Base-by-base conservation (phyloP, 108 stramenopile species). In the Stephanodiscus minutulus region DNA sequence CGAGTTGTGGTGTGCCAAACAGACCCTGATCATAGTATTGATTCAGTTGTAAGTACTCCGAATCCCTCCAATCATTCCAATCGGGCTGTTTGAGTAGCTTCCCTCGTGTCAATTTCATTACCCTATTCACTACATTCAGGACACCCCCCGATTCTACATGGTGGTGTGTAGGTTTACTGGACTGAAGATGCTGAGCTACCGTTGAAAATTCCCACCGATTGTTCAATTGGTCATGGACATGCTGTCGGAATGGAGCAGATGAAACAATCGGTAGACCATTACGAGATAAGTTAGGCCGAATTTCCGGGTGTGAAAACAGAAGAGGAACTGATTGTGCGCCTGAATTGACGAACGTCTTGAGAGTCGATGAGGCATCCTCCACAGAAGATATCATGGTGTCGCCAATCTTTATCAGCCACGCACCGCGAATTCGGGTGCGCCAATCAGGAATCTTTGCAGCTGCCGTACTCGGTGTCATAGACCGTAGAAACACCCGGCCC, bases 41-140 rank as follows among this genome's bases (percentile, higher is more conserved):
- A 7, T 64, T 33, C 18, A 61, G 31, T 36, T 61, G 61, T 4
- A 61, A 21, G 8, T 61, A 28, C 21, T 61, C 61, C 2, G 61
- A 61, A 17, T 31, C 61, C 61, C 39, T 17, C 61, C 61, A 61
- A 15, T 64, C 63, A 9, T 64, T 20, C 63, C 63, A 64, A 46
- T 44, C 63, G 10, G 33, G n/a, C 21, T 43, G 39, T 3, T 46
- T 46, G 3, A 46, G 17, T n/a, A 64, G 12, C 7, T 44, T 66
- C 28, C 65, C 27, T 22, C 43, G 11, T 24, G 63, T 64, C 9
- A 64, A 21, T n/a, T 64, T 43, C 7, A 25, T 37, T 7, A 44
- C n/a, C 1, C 7, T 43, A n/a, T 39, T 46, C 8, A 47, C 22
- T 1, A 20, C 37, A n/a, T 46, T 46, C 7, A 46, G 18, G 7